A percentile compares a stretch with the other conserved stretches of the same genome.
These are phyloP conservation scores for Echeveria elegans DNA, from an alignment of 164 flowering plant species.

Conservation along the genomic window DNA sequence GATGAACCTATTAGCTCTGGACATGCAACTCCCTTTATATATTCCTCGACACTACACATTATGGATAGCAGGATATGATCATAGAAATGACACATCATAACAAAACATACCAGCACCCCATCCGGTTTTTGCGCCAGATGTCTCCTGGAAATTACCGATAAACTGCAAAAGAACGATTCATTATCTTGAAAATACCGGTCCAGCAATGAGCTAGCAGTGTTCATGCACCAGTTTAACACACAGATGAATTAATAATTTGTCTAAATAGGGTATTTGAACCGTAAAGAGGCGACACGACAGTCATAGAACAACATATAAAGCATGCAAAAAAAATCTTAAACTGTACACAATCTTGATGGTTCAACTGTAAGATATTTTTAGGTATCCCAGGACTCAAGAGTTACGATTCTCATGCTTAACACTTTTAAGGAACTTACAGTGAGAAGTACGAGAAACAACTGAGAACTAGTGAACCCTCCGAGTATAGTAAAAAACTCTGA, in stretches of 20 bases:
- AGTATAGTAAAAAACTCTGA: conserved; percentile 81
- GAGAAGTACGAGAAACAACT: conserved; percentile 58
- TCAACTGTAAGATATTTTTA: too few relatives aligned
- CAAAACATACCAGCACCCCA: conserved; percentile 87
- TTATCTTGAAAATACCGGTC: neutral
- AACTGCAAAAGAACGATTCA: conserved; percentile 49
- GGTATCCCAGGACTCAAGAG: too few relatives aligned
- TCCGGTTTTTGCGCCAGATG: conserved; percentile 63
- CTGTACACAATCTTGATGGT: too few relatives aligned
- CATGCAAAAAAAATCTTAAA: too few relatives aligned
- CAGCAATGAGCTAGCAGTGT: neutral
- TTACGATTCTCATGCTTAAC: too few relatives aligned
- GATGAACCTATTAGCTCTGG: too few relatives aligned
- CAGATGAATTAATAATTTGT: neutral
- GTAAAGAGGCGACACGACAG: too few relatives aligned
- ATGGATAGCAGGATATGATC: neutral
- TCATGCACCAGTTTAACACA: neutral
- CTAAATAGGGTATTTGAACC: too few relatives aligned
- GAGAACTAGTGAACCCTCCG: conserved; percentile 85
- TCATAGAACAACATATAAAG: too few relatives aligned
- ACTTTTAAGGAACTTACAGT: conserved; percentile 44
- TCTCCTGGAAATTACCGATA: conserved; percentile 89
- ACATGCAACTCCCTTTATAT: neutral
- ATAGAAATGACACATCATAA: neutral
- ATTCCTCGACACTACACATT: neutral